These are phyloP conservation scores for Fusarium penzigii DNA, from an alignment of 2,329 filamentous ascomycete genomes.

Conservation along the genomic window DNA sequence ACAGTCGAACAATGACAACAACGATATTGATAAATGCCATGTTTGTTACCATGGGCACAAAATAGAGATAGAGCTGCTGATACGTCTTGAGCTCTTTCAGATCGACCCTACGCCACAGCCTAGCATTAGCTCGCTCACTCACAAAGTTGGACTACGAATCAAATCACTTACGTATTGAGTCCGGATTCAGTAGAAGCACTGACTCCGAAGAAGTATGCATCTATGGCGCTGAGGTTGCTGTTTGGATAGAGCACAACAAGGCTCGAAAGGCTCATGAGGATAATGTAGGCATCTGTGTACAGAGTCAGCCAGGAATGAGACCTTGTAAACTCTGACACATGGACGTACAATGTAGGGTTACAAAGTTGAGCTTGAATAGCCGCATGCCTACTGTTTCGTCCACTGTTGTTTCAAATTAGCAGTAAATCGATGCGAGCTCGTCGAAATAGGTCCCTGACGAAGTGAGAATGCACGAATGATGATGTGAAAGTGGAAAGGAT, in stretches of 20 bases:
- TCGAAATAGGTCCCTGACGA: too few species aligned
- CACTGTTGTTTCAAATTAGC: not conserved
- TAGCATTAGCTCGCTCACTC: slow-evolving; percentile 6
- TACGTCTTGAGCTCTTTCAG: slow-evolving; percentile 49
- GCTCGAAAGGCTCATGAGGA: slow-evolving; percentile 24
- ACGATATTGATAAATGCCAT: slow-evolving; percentile 50
- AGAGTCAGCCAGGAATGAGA: not conserved
- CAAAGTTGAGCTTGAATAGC: slow-evolving; percentile 28
- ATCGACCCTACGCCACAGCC: slow-evolving; percentile 41
- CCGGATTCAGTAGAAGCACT: slow-evolving; percentile 53
- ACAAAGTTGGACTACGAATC: not conserved
- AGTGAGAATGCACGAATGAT: too few species aligned
- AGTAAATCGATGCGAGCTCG: not conserved
- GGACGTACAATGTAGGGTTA: slow-evolving; percentile 29
- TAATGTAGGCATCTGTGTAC: slow-evolving; percentile 26
- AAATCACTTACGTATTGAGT: slow-evolving; percentile 45
- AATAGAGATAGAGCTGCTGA: slow-evolving; percentile 53
- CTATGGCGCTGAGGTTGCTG: slow-evolving; percentile 37
- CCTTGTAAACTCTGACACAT: slow-evolving; percentile 6
- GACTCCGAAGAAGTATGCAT: slow-evolving; percentile 52
- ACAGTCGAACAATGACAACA: slow-evolving; percentile 48
- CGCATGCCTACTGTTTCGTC: slow-evolving; percentile 13
- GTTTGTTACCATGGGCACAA: slow-evolving; percentile 50
- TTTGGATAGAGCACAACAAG: slow-evolving; percentile 23
- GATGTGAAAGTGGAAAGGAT: too few species aligned